Evolutionary conservation across 2,329 filamentous ascomycete species (phyloP).

Genomic region (Massarina eburnea): DNA sequence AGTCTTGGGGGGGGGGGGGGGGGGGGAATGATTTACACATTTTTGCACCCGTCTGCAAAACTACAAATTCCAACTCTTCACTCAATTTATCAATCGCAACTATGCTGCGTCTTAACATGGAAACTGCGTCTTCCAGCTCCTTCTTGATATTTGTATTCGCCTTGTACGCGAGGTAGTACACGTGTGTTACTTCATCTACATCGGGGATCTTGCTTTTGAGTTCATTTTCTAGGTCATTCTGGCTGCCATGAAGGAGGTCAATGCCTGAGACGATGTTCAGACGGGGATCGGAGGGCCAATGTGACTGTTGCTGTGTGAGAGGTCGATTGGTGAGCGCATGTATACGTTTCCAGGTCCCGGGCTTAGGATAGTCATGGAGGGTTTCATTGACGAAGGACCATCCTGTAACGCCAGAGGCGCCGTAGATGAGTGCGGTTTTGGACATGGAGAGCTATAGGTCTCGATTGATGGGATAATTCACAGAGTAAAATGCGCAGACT

Average conservation of each 20-base stretch:
- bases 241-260: constrained; percentile 43
- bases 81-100: constrained; percentile 30
- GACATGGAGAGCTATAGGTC: too few species aligned
- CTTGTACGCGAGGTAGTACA: constrained; percentile 51
- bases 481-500: too few species aligned
- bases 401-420: constrained; percentile 47
- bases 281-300: constrained; percentile 45
- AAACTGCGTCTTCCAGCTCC: constrained; percentile 44
- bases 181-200: constrained; percentile 46
- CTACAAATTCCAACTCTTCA: constrained; percentile 25
- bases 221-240: constrained; percentile 42
- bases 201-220: constrained; percentile 37
- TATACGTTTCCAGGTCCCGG: constrained; percentile 38
- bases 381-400: constrained; percentile 49
- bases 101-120: constrained; percentile 46
- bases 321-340: constrained; percentile 48
- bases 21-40: constrained; percentile 30
- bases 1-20: not conserved
- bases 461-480: too few species aligned
- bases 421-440: constrained; percentile 47
- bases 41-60: constrained; percentile 37
- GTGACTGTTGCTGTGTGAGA: constrained; percentile 28
- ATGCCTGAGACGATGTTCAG: constrained; percentile 48
- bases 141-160: constrained; percentile 42
- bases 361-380: constrained; percentile 40